Base-by-base conservation (phyloP, 441 rosid genomes). In the Erysimum pusillum region DNA sequence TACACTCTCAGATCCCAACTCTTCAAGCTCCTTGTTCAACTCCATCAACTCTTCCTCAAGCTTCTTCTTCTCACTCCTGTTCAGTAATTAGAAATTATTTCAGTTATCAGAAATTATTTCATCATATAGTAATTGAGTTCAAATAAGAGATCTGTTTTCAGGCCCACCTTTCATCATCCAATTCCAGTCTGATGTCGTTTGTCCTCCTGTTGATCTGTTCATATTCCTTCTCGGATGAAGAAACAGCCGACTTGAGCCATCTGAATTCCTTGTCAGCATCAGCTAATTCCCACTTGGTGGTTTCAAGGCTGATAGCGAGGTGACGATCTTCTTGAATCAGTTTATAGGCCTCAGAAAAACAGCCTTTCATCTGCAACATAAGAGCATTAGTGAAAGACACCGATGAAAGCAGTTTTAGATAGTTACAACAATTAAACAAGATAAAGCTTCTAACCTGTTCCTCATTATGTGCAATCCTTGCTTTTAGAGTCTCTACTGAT, bases 201-300 rank as follows among this genome's bases (percentile, higher is more conserved):
- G 84, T 79, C 84, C 87, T 87, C 70, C 89, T 79, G 69, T 88
- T 89, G 76, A 87, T 79, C 81, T 87, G 95, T 75, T 91, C 97
- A 74, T 88, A 82, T 46, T 96, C 97, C 88, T 93, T 91, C 66
- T 93, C 97, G 31, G 96, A 88, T 44, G 88, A 88, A 81, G 91
- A 69, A 76, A 81, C 70, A 45, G 96, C 87, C 28, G 93, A 86
- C 76, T 88, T 96, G 66, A 96, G 85, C 92, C 96, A 93, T 80
- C 89, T 90, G 82, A 85, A 84, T 78, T 93, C 98, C 84, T 89
- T 91, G 84, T 93, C 99, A 3, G 91, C 90, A 80, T 96, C 97
- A 46, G 83, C 85, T 79, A 90, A 84, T 79, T 96, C 97, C 91
- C 91, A 85, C 75, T 86, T 90, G 34, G 89, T 86, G 67, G 82